phyloP scores from a whole-genome alignment of 306 rosid genomes.

The Lathyrus aphaca region DNA sequence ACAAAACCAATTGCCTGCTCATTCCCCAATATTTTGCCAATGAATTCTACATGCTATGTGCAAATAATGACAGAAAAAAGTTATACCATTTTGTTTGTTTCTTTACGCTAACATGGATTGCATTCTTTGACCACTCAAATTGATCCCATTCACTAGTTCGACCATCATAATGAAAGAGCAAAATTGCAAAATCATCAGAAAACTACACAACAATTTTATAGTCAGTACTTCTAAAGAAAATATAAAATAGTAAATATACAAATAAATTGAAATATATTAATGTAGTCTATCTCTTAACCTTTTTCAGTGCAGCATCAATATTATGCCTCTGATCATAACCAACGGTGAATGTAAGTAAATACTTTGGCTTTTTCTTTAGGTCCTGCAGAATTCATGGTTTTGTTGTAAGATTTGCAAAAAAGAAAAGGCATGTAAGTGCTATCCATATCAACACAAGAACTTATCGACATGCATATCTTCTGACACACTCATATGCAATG shows the following conservation, averaged over 20 bases:
- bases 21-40: slow-evolving; percentile 10
- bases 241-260: slow-evolving; percentile 29
- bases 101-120: slow-evolving; percentile 81
- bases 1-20: slow-evolving; percentile 24
- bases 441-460: slow-evolving; percentile 25
- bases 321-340: slow-evolving; percentile 84
- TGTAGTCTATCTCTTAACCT: slow-evolving; percentile 54
- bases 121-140: slow-evolving; percentile 93
- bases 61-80: slow-evolving; percentile 36
- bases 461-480: slow-evolving; percentile 30
- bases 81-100: slow-evolving; percentile 64
- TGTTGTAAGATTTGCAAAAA: slow-evolving; percentile 27
- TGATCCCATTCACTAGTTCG: slow-evolving; percentile 90
- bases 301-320: slow-evolving; percentile 74
- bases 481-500: slow-evolving; percentile 32
- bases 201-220: slow-evolving; percentile 59
- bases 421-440: slow-evolving; percentile 20
- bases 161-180: slow-evolving; percentile 99
- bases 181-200: slow-evolving; percentile 88
- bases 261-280: slow-evolving; percentile 14
- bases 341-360: slow-evolving; percentile 91
- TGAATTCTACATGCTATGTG: slow-evolving; percentile 24
- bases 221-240: slow-evolving; percentile 46
- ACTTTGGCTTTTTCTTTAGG: slow-evolving; percentile 78
- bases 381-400: slow-evolving; percentile 71